Base-by-base conservation (phyloP, 257 asterid species). In the Nicotiana tabacum region DNA sequence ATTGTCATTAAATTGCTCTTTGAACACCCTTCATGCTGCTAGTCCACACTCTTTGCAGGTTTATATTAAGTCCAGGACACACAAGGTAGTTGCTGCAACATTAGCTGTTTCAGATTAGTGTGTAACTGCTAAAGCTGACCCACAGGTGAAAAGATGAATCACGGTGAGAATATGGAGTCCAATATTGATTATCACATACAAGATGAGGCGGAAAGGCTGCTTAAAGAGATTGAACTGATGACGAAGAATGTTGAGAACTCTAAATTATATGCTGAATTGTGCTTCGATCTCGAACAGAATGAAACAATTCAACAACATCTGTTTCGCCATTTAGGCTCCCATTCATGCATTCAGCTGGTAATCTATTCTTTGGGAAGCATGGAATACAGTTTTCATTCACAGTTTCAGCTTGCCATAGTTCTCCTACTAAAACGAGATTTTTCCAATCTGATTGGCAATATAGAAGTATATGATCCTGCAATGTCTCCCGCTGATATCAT, bases 241-340 rank as follows among this genome's bases (percentile, higher is more conserved):
- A 72, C 13, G 60, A 43, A 24, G 78, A 46, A 72, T 72, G 78
- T 72, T 46, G 60, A 72, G 37, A 72, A 46, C 78, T 72, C 78
- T 46, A 2, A 3, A 17, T 21, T 72, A 5, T 46, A 72, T 24
- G 37, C 13, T 46, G 78, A 18, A 72, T 21, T 46, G 21, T 10
- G 56, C 21, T 21, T 72, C 37, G 78, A 72, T 46, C 60, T 72
- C 6, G 53, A 72, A 72, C 21, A 13, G 60, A 72, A 72, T 72
- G 11, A 72, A 24, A 24, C 60, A 12, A n/a, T 72, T 7, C 60
- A 72, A 72, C 3, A 46, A 72, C 21, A 72, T 46, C 46, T 72
- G 7, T 43, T 46, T 46, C 60, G 37, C 78, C 35, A 43, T 72
- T 72, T 46, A 72, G 78, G 60, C 37, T 72, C 78, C 17, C 21